Conservation (phyloP, 495 filamentous ascomycete species). For the Talaromyces adpressus region DNA sequence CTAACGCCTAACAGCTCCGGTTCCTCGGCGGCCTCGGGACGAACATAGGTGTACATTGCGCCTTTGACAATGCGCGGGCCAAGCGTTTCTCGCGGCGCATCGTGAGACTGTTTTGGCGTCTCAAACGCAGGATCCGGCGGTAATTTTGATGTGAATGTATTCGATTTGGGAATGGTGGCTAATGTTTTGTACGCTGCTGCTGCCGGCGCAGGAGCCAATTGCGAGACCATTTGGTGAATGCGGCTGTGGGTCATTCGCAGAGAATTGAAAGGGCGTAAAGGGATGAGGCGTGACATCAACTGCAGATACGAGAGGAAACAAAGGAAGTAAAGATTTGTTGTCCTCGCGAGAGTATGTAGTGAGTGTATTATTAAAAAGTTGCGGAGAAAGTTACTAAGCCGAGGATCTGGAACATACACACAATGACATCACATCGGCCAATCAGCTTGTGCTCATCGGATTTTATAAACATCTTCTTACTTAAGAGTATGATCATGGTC, state of each 20-base stretch:
- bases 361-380: background rate
- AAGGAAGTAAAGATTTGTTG: background rate
- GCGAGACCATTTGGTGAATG: conserved; percentile 43
- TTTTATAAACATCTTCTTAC: background rate
- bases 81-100: conserved; percentile 66
- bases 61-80: conserved; percentile 77
- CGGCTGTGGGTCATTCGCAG: conserved; percentile 16
- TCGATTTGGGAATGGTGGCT: conserved; percentile 74
- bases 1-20: conserved; percentile 78
- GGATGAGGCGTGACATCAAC: background rate
- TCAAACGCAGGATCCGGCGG: conserved; percentile 74
- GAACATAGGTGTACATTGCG: conserved; percentile 85
- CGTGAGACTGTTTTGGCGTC: conserved; percentile 71
- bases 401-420: background rate
- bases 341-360: no score
- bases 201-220: conserved; percentile 31
- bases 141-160: conserved; percentile 72
- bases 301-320: background rate
- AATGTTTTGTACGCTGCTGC: conserved; percentile 38
- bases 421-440: background rate
- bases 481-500: background rate
- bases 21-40: conserved; percentile 61
- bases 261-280: background rate
- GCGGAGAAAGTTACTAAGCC: background rate
- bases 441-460: background rate